Evolutionary conservation across 2,329 filamentous ascomycete species (phyloP), one percentile per base, ranked within the genome.

Genomic region (Clonostachys sp.): DNA sequence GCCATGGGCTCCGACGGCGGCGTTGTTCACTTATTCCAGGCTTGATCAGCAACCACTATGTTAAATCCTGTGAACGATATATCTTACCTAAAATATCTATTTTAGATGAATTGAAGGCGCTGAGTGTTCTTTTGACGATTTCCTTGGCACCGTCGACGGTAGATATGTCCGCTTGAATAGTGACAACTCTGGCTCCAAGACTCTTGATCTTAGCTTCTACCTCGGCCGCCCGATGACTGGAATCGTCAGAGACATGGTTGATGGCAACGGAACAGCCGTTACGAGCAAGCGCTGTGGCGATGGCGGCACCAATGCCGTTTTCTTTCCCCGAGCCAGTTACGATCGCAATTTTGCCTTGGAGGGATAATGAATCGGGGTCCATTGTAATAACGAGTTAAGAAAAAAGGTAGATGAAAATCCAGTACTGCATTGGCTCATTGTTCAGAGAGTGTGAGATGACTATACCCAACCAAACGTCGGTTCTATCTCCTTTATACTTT

Each of bases 291-390:
- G 64, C 61, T 1, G 46, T 45, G 16, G 66, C 71, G 13, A 71
- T 71, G 14, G 58, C 69, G 5, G 70, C 71, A 5, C 71, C 71
- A 12, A 73, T 71, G 5, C 68, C 68, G 42, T 68, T 72, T 20
- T 72, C 67, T 5, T 63, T 61, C 14, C 69, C 68, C 8, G 70
- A 73, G 24, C 71, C 72, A 1, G 72, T 75, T 8, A 75, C 57
- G 38, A 75, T 68, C 49, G 71, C 71, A 1, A 65, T 54, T 50
- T 74, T 73, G 47, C 64, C 66, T n/a, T 56, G 47, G 13, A 74
- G 64, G 5, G 60, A 65, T 14, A 74, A 58, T 2, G 58, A 64
- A 8, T 71, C 66, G 7, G 48, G 43, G 14, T 57, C 16, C 60
- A 64, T 66, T 41, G 41, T 35, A 43, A 14, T 30, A 13, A 18